Conservation (phyloP, 1,139 yeast species). For the Taiozyma onychis region DNA sequence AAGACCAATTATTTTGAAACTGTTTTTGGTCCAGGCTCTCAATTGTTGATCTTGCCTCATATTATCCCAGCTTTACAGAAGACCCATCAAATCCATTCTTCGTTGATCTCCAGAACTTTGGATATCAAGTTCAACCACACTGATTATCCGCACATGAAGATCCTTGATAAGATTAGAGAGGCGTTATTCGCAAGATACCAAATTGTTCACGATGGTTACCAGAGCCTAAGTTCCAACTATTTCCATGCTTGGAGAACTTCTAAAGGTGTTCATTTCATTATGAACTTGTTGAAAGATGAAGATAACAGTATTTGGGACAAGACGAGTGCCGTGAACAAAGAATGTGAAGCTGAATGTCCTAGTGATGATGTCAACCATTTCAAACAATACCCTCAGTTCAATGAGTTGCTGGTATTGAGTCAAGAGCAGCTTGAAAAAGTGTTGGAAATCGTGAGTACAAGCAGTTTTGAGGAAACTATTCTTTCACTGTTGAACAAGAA, state of each 20-base stretch:
- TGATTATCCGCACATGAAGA: slow-evolving; percentile 1
- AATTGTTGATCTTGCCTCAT: slow-evolving; percentile 18
- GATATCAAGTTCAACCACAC: slow-evolving; percentile 23
- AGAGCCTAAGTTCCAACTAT: slow-evolving; percentile 31
- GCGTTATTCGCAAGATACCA: slow-evolving; percentile 18
- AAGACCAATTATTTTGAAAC: slow-evolving; percentile 22
- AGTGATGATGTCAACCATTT: slow-evolving; percentile 15
- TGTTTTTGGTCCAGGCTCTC: slow-evolving; percentile 21
- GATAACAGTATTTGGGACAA: slow-evolving; percentile 26
- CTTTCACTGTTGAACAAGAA: slow-evolving; percentile 9
- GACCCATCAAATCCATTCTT: slow-evolving; percentile 17
- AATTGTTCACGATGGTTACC: slow-evolving; percentile 19
- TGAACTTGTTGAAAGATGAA: slow-evolving; percentile 25
- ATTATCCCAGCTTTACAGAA: slow-evolving; percentile 19
- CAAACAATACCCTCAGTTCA: slow-evolving; percentile 14
- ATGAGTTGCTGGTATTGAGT: slow-evolving; percentile 14
- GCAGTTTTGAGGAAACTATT: slow-evolving; percentile 13
- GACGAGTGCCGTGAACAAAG: slow-evolving; percentile 15
- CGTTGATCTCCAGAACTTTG: slow-evolving; percentile 20
- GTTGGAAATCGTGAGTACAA: slow-evolving; percentile 8
- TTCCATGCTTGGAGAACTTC: slow-evolving; percentile 48
- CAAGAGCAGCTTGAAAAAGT: slow-evolving; percentile 11
- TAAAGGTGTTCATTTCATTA: slow-evolving; percentile 30
- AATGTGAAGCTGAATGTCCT: slow-evolving; percentile 8
- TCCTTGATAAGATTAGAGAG: slow-evolving; percentile 8